Percentiles rank a stretch among this genome's conserved stretches.
phyloP scores from a whole-genome alignment of 495 filamentous ascomycete genomes.

The Acidiella bohemica region DNA sequence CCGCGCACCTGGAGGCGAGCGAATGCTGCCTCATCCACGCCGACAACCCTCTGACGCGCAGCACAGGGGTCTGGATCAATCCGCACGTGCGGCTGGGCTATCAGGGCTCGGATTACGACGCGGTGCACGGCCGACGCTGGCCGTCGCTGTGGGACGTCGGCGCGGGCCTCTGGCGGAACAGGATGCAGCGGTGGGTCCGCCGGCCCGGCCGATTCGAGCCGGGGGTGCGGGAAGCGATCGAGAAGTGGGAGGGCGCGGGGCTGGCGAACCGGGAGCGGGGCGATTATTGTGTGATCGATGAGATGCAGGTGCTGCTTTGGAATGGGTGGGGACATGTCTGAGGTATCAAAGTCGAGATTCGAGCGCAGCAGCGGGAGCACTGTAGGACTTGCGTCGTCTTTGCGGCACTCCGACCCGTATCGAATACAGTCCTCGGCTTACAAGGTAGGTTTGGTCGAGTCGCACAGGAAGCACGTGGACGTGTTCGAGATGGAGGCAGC shows the following conservation, averaged over 20 bases:
- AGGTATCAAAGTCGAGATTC: no score
- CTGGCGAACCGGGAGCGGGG: slow-evolving; percentile 1
- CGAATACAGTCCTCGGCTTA: no score
- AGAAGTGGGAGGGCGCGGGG: background rate
- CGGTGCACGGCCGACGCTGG: background rate
- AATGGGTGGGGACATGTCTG: slow-evolving; percentile 15
- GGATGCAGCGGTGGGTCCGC: slow-evolving; percentile 5
- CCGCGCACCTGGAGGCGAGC: slow-evolving; percentile 17
- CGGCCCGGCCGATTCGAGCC: background rate
- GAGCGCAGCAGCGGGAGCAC: no score
- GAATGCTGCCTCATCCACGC: slow-evolving; percentile 25
- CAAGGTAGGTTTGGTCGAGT: no score
- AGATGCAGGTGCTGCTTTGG: slow-evolving; percentile 17
- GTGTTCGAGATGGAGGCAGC: no score
- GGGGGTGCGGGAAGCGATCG: background rate
- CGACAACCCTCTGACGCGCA: slow-evolving; percentile 17
- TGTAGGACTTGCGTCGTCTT: no score
- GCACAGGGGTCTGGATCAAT: slow-evolving; percentile 19
- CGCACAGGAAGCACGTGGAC: no score
- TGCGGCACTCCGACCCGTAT: no score
- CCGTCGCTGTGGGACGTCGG: background rate
- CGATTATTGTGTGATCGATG: slow-evolving; percentile 12
- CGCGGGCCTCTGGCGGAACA: slow-evolving; percentile 13
- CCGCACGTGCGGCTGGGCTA: slow-evolving; percentile 20
- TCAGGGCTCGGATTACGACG: slow-evolving; percentile 9